Evolutionary conservation across 495 filamentous ascomycete species (phyloP), one percentile per base, ranked within the genome.

Genomic region (Hyaloscypha hepaticicola): DNA sequence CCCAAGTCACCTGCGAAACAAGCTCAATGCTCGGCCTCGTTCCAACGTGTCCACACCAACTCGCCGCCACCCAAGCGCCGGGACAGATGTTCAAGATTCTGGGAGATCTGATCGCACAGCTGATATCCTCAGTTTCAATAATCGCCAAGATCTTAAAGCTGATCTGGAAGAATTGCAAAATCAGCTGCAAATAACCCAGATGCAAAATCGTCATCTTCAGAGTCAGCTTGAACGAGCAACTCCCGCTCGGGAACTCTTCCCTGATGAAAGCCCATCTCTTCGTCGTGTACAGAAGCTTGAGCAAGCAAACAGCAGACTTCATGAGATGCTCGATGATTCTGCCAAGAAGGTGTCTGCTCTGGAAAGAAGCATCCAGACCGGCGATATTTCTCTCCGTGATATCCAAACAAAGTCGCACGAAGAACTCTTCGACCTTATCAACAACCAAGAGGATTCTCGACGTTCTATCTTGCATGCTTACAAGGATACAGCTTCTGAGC

Each of bases 281-380:
- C 83, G 89, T 61, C 89, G 95, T 0, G 87, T 97, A 69, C 89
- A 96, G 68, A 95, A 96, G 73, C 81, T 99, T 16, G 94, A 98
- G 73, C 88, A 92, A 64, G 95, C 90, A 66, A 99, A 99, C 76
- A 91, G 82, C 73, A 85, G 94, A 60, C 83, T 99, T 19, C 94
- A 99, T 69, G 93, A 97, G 65, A 89, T 96, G 80, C 88, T 99
- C 5, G 95, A 99, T 73, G 92, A 97, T 72, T 97, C 95, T 2
- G 80, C 90, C 8, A 93, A 93, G 81, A 96, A 96, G 76, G 90
- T 97, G 24, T 96, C 95, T 5, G 84, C 89, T 1, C 77, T 99
- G 26, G 95, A 98, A 75, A 91, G 90, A 70, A 90, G 87, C 45
- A 87, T 98, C 57, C 90, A 86, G 48, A 89, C 87, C 28, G 96